Conservation (phyloP, 495 filamentous ascomycete genomes). For the Aspergillus nidulans region DNA sequence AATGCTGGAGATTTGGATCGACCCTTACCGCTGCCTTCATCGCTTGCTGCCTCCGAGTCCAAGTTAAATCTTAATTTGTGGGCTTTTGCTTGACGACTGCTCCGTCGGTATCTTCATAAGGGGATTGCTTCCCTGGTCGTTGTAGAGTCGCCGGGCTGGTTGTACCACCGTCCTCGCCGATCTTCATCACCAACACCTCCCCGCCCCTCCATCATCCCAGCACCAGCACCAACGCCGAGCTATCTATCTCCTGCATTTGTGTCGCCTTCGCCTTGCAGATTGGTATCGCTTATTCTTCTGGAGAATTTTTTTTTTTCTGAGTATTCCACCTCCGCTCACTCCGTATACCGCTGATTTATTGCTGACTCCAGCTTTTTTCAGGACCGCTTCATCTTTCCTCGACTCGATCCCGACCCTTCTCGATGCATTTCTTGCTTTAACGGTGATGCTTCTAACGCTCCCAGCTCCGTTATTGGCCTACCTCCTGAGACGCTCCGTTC, state of each 20-base stretch:
- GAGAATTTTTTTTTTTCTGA: not conserved
- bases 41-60: constrained; percentile 10
- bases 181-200: constrained; percentile 10
- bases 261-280: constrained; percentile 17
- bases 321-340: constrained; percentile 1
- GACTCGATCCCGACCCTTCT: not conserved
- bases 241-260: constrained; percentile 18
- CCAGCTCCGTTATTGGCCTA: constrained; percentile 4
- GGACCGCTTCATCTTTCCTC: not conserved
- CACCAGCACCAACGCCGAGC: constrained; percentile 8
- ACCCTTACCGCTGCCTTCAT: constrained; percentile 21
- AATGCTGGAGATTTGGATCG: constrained; percentile 35
- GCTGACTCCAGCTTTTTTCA: not conserved
- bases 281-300: not conserved
- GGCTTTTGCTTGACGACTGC: constrained; percentile 4
- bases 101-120: constrained; percentile 5
- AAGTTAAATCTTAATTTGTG: constrained; percentile 13
- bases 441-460: constrained; percentile 13
- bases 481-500: not conserved
- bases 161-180: constrained; percentile 11
- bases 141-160: not conserved
- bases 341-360: constrained; percentile 14
- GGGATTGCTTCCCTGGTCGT: not conserved
- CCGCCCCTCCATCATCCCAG: constrained; percentile 9
- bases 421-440: constrained; percentile 1